Evolutionary conservation across 352 stramenopile genomes (phyloP), one percentile per base, ranked within the genome.

Genomic region (Pythium pyrilobum): DNA sequence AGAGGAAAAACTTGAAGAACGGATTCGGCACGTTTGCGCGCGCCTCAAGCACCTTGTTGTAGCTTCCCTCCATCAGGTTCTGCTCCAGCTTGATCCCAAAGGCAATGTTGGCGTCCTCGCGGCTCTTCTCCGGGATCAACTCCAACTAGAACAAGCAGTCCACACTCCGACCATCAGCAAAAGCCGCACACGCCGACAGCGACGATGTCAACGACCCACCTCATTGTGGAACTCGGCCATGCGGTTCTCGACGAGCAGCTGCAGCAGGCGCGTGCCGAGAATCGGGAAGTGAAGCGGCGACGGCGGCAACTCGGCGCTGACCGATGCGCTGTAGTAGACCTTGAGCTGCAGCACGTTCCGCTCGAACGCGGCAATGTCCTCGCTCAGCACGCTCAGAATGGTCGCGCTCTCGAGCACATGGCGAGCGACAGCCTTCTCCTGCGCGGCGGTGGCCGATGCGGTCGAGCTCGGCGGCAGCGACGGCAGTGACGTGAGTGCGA

Each of bases 161-260:
- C 12, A 36, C 7, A 18, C 7, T 20, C 28, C 8, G 38, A 1
- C 16, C 44, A 44, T 44, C 21, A 27, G 37, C 16, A n/a, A n/a
- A n/a, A n/a, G n/a, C n/a, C n/a, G n/a, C n/a, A n/a, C n/a, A n/a
- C n/a, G n/a, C n/a, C n/a, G n/a, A n/a, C n/a, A n/a, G n/a, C n/a
- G n/a, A n/a, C n/a, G 20, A 21, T 38, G 10, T 13, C 18, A 43
- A 11, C 7, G 12, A 41, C 42, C 9, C 45, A 85, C 74, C 66
- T 96, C 86, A 52, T 92, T 96, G 81, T 97, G 88, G 66, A 97
- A 97, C 59, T 97, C 89, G 37, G 86, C 87, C 81, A 97, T 93
- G 56, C 85, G 81, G 67, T 96, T 96, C 64, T 96, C 87, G 23
- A 97, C 89, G 10, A 97, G 72, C 16, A 97, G 56, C 54, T 95